Evolutionary conservation across 345 rosid genomes (phyloP).

Genomic region (Eucalyptus urophylla): DNA sequence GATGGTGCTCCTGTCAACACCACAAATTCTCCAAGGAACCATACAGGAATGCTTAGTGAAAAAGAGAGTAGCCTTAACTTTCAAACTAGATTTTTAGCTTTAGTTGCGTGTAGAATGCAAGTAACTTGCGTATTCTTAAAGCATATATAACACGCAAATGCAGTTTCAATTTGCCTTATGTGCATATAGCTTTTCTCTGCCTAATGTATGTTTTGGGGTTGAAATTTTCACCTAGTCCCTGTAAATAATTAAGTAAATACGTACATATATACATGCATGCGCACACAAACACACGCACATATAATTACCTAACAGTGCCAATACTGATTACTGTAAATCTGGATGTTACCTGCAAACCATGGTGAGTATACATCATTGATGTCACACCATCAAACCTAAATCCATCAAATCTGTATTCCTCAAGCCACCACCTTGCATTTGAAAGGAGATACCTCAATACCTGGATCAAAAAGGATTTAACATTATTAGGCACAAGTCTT

Average conservation of each 20-base stretch:
- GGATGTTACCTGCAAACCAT: constrained; percentile 65
- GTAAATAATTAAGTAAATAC: neutral
- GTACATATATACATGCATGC: neutral
- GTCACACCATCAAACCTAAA: constrained; percentile 98
- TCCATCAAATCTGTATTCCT: constrained; percentile 90
- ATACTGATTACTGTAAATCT: neutral
- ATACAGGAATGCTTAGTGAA: neutral
- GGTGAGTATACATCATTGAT: constrained; percentile 98
- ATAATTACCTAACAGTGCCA: neutral
- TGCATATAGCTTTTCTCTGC: neutral
- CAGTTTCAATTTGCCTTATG: neutral
- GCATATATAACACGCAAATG: neutral
- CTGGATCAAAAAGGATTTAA: constrained; percentile 15
- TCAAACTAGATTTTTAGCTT: neutral
- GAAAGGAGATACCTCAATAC: constrained; percentile 83
- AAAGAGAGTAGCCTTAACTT: neutral
- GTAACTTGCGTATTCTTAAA: neutral
- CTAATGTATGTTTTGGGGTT: neutral
- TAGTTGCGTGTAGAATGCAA: neutral
- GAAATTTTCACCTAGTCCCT: neutral
- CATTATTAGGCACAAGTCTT: neutral
- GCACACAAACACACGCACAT: neutral
- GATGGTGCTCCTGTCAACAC: neutral
- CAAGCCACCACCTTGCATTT: constrained; percentile 99
- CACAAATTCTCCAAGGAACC: neutral